Conservation (phyloP, 129 eudicot species). For the Helianthus annuus region HanXRQr2.0-SUNRISE NC_035442.2:30217465-30217964, state of each 20-base stretch:
- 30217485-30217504: too few species aligned
- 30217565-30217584: conserved; percentile 68
- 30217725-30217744: conserved; percentile 68
- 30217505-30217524: too few species aligned
- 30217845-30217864: conserved; percentile 17
- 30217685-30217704: conserved; percentile 25
- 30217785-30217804: conserved; percentile 40
- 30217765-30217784: conserved; percentile 67
- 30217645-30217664: conserved; percentile 37
- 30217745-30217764: conserved; percentile 74
- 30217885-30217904: too few species aligned
- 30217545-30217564: too few species aligned
- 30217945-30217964: too few species aligned
- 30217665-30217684: conserved; percentile 40
- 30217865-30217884: too few species aligned
- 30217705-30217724: conserved; percentile 27
- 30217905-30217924: too few species aligned
- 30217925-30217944: too few species aligned
- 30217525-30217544: too few species aligned
- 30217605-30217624: conserved; percentile 46
- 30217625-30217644: conserved; percentile 42
- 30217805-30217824: conserved; percentile 35
- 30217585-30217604: conserved; percentile 55
- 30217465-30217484: too few species aligned
- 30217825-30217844: conserved; percentile 46